Percentiles rank a stretch among this genome's conserved stretches.
Evolutionary conservation across 2,329 filamentous ascomycete species (phyloP).

Genomic region (Rhynchosporium graminicola): DNA sequence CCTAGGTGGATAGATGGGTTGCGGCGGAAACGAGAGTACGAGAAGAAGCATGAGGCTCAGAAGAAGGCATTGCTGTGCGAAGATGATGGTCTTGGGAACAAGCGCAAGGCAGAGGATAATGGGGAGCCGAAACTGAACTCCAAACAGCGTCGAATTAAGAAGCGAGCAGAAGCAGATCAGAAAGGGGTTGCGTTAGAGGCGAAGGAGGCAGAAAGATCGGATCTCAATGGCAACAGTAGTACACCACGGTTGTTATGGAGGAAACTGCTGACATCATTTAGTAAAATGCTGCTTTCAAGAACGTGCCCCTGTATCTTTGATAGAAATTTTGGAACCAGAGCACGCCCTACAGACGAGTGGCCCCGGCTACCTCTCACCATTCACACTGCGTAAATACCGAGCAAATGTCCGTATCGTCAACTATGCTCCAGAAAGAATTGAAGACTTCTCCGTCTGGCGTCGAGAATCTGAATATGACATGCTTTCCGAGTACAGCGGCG

Average conservation of each 20-base stretch:
- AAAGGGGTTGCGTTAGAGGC: conserved; percentile 37
- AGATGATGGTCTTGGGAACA: conserved; percentile 41
- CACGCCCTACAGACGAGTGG: conserved; percentile 43
- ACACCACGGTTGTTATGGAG: not conserved
- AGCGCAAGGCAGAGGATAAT: conserved; percentile 30
- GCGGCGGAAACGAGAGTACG: conserved; percentile 65
- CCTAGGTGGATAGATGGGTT: conserved; percentile 57
- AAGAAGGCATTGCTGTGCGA: conserved; percentile 43
- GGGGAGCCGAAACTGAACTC: conserved; percentile 26
- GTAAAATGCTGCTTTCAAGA: conserved; percentile 50
- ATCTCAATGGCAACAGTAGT: conserved; percentile 43
- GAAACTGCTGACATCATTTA: conserved; percentile 32
- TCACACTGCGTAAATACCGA: conserved; percentile 72
- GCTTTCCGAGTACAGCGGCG: conserved; percentile 47
- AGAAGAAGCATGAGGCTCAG: conserved; percentile 43
- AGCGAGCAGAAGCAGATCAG: conserved; percentile 37
- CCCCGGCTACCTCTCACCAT: conserved; percentile 57
- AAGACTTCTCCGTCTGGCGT: conserved; percentile 65
- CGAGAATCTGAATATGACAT: conserved; percentile 50
- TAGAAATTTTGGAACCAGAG: conserved; percentile 45
- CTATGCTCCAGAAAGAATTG: conserved; percentile 69
- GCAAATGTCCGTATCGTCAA: conserved; percentile 76
- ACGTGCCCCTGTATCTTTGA: conserved; percentile 34
- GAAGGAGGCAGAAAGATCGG: conserved; percentile 35
- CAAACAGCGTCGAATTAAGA: conserved; percentile 37